Conservation (phyloP, 2,329 filamentous ascomycete genomes). For the Aspergillus pseudoviridinutans region DNA sequence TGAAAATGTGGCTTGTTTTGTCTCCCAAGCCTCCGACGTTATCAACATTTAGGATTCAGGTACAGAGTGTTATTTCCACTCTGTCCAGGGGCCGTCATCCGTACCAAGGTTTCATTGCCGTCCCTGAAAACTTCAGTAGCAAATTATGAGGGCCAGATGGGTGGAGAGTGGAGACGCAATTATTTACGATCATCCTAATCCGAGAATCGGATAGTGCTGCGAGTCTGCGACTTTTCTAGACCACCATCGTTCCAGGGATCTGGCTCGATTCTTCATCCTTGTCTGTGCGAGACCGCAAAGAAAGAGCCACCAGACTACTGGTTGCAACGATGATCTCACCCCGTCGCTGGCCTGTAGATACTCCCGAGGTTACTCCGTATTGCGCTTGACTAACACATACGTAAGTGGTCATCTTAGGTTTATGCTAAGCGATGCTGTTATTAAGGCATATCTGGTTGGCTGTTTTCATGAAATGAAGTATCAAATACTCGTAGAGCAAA, state of each 20-base stretch:
- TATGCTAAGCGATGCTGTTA: too few species aligned
- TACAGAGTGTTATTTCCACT: not conserved
- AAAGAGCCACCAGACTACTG: too few species aligned
- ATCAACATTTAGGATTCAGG: not conserved
- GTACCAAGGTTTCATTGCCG: not conserved
- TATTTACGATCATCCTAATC: not conserved
- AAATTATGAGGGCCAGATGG: not conserved
- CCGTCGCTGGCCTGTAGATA: too few species aligned
- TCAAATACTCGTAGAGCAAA: too few species aligned
- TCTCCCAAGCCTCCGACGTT: not conserved
- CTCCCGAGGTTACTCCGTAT: not conserved
- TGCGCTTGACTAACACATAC: not conserved
- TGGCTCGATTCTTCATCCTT: not conserved
- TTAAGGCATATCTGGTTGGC: too few species aligned
- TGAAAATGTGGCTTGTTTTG: not conserved
- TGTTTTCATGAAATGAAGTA: too few species aligned
- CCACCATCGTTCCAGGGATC: conserved; percentile 1
- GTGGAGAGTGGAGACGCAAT: not conserved
- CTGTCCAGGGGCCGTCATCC: not conserved
- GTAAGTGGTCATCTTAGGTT: not conserved
- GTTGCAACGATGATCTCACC: too few species aligned
- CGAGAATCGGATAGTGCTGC: not conserved
- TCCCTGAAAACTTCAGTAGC: not conserved
- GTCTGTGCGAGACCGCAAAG: not conserved
- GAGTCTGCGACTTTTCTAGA: not conserved